Conservation (phyloP, 129 eudicot genomes). For the sunflower (Helianthus annuus) region DNA sequence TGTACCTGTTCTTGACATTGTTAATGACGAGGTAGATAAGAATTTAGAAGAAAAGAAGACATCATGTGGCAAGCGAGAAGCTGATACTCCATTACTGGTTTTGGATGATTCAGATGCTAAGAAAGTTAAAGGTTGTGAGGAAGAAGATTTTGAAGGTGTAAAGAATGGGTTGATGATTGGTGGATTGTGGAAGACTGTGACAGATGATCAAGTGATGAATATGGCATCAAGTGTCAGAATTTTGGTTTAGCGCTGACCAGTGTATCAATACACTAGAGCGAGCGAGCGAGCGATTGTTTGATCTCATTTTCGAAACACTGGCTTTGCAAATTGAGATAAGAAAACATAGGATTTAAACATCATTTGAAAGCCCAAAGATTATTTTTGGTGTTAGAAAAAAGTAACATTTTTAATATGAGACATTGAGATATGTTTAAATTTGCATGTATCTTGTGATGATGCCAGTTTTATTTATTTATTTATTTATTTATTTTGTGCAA, state of each 20-base stretch:
- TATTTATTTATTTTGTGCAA: too few species aligned
- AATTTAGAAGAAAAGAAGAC: slow-evolving; percentile 17
- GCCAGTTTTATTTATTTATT: too few species aligned
- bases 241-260: slow-evolving; percentile 38
- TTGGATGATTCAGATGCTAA: slow-evolving; percentile 40
- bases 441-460: too few species aligned
- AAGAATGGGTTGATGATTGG: slow-evolving; percentile 53
- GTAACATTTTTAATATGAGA: too few species aligned
- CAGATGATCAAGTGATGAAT: slow-evolving; percentile 45
- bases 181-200: slow-evolving; percentile 68
- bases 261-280: too few species aligned
- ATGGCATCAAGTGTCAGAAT: slow-evolving; percentile 52
- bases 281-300: too few species aligned
- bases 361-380: too few species aligned
- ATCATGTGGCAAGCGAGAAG: slow-evolving; percentile 53
- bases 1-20: slow-evolving; percentile 61
- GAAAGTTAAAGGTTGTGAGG: slow-evolving; percentile 32
- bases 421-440: too few species aligned
- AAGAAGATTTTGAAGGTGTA: slow-evolving; percentile 16
- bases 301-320: too few species aligned
- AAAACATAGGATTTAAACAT: too few species aligned
- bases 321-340: too few species aligned
- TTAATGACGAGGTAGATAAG: slow-evolving; percentile 13
- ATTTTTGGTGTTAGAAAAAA: too few species aligned
- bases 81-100: slow-evolving; percentile 38